A percentile compares a stretch with the other conserved stretches of the same genome.
phyloP scores from a whole-genome alignment of 2,329 filamentous ascomycete species.

The Talaromyces sp. region DNA sequence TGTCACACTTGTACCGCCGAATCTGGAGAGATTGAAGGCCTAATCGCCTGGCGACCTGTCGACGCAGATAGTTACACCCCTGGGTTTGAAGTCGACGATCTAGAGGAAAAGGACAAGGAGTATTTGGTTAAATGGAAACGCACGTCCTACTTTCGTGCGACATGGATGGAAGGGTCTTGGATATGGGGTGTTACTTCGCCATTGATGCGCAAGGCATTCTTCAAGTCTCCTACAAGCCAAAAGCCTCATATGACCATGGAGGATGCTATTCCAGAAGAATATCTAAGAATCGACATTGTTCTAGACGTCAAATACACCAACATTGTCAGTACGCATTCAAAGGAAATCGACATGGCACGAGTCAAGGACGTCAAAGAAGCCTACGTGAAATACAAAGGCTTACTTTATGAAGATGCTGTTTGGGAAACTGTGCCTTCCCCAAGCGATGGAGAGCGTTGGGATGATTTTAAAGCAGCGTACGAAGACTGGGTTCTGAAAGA shows the following conservation, averaged over 20 bases:
- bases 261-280: slow-evolving; percentile 85
- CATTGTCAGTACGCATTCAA: slow-evolving; percentile 51
- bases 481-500: slow-evolving; percentile 77
- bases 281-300: slow-evolving; percentile 80
- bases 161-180: slow-evolving; percentile 89
- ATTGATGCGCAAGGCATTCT: slow-evolving; percentile 68
- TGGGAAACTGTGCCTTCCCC: slow-evolving; percentile 76
- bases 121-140: slow-evolving; percentile 87
- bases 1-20: slow-evolving; percentile 71
- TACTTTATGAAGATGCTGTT: slow-evolving; percentile 83
- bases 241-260: slow-evolving; percentile 64
- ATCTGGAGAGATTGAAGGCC: slow-evolving; percentile 62
- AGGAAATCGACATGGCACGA: slow-evolving; percentile 65
- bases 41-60: slow-evolving; percentile 83
- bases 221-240: slow-evolving; percentile 59
- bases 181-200: slow-evolving; percentile 64
- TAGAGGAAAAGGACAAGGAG: slow-evolving; percentile 76
- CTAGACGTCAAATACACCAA: slow-evolving; percentile 69
- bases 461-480: slow-evolving; percentile 77
- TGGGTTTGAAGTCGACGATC: slow-evolving; percentile 49
- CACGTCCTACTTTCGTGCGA: slow-evolving; percentile 73
- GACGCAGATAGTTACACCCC: slow-evolving; percentile 52
- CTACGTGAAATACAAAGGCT: slow-evolving; percentile 85
- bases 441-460: slow-evolving; percentile 61
- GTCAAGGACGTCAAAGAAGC: slow-evolving; percentile 68